Evolutionary conservation across 495 filamentous ascomycete genomes (phyloP), one percentile per base, ranked within the genome.

Genomic region (Lasiosphaeria hispida): DNA sequence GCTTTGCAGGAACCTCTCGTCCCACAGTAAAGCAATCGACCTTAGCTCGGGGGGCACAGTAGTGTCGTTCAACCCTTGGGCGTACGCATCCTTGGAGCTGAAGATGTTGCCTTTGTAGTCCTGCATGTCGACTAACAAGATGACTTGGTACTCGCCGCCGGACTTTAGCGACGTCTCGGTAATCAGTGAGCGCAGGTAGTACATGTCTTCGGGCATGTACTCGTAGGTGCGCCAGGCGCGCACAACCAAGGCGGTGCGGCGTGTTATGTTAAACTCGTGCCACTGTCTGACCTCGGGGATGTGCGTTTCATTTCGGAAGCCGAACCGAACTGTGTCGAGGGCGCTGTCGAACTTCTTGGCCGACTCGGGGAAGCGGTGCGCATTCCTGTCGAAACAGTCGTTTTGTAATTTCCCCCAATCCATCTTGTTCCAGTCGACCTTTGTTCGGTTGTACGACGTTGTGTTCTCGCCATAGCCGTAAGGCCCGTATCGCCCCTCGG

Each of bases 341-440:
- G 68, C 69, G 42, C 67, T 57, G 33, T 66, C 54, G 37, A 69
- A 42, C 1, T 40, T 39, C 1, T 59, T 23, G 2, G 53, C 62
- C 10, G 53, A 37, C 6, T 57, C 15, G 15, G 66, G 69, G 47
- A 83, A 92, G 42, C 91, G 86, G 63, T 83, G 76, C 11, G 68
- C 65, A 68, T 96, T 96, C 30, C 81, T 81, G 41, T 80, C 71
- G 35, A 82, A 72, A 66, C 91, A 96, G 14, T 80, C 76, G 52
- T 84, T 78, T 64, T 94, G 91, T n/a, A 83, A 88, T 42, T 81
- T 77, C 48, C 79, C 86, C 91, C 91, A 96, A 50, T 83, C 79
- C 39, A 95, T 76, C 10, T 77, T 74, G 47, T 84, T 77, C 72
- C 85, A 96, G 57, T 96, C 88, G 30, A 94, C 83, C 50, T 90